Conservation (phyloP, 768 basidiomycete genomes). For the Amanita rimosa region DNA sequence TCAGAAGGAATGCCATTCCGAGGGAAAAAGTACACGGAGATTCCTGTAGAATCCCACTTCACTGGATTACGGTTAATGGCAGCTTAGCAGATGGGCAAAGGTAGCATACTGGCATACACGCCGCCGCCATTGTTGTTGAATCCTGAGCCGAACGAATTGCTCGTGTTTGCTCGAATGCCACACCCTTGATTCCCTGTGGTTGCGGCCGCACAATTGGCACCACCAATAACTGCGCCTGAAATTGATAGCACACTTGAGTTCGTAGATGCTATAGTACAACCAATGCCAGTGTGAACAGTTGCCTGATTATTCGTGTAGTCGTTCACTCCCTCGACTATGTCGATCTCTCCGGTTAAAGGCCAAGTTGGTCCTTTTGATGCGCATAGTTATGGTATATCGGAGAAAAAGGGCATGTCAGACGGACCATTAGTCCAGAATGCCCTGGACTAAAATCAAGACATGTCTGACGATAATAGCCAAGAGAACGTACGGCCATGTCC, state of each 20-base stretch:
- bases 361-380: slow-evolving; percentile 42
- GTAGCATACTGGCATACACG: slow-evolving; percentile 77
- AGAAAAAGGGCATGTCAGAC: slow-evolving; percentile 6
- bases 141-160: slow-evolving; percentile 66
- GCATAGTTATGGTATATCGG: slow-evolving; percentile 31
- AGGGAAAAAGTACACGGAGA: slow-evolving; percentile 77
- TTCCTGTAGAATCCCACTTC: slow-evolving; percentile 68
- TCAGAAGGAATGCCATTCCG: slow-evolving; percentile 66
- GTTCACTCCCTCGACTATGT: slow-evolving; percentile 77
- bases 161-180: slow-evolving; percentile 52
- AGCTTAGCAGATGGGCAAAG: neutral
- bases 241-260: slow-evolving; percentile 38
- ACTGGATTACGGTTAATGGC: slow-evolving; percentile 24
- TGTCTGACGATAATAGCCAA: neutral
- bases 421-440: slow-evolving; percentile 39
- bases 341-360: slow-evolving; percentile 66
- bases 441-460: slow-evolving; percentile 13
- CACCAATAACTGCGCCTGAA: slow-evolving; percentile 53
- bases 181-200: slow-evolving; percentile 75
- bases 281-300: slow-evolving; percentile 67
- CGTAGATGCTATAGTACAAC: slow-evolving; percentile 50
- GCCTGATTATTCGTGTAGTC: slow-evolving; percentile 75
- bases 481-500: slow-evolving; percentile 60
- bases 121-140: slow-evolving; percentile 86
- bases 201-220: slow-evolving; percentile 59